Percentiles rank a stretch among this genome's conserved stretches.
These are phyloP conservation scores for Beauveria sp. DNA, from an alignment of 2,329 filamentous ascomycete species.

Conservation along the genomic window DNA sequence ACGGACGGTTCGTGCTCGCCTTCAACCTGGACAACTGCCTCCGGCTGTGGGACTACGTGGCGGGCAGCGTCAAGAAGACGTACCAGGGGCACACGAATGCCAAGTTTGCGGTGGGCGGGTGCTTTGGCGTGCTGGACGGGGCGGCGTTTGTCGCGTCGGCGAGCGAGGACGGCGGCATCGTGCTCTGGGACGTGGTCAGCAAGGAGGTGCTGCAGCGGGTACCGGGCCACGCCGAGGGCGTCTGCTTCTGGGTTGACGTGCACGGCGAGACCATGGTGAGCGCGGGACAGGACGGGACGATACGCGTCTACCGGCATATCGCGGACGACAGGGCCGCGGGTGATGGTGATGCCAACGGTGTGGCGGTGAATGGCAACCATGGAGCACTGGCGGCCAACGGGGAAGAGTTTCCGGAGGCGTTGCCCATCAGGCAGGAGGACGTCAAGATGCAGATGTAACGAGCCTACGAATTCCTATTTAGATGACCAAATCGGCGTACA, in stretches of 20 bases:
- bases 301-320: slow-evolving; percentile 40
- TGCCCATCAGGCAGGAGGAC: slow-evolving; percentile 30
- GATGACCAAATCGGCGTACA: neutral
- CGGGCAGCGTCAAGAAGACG: slow-evolving; percentile 87
- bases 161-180: slow-evolving; percentile 77
- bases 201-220: slow-evolving; percentile 74
- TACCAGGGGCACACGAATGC: slow-evolving; percentile 88
- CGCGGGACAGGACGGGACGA: slow-evolving; percentile 45
- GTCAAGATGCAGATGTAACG: slow-evolving; percentile 28
- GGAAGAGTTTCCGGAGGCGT: slow-evolving; percentile 51
- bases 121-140: slow-evolving; percentile 57
- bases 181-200: slow-evolving; percentile 84
- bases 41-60: slow-evolving; percentile 90
- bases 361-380: slow-evolving; percentile 29
- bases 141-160: slow-evolving; percentile 66
- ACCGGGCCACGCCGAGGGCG: slow-evolving; percentile 42
- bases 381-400: slow-evolving; percentile 31
- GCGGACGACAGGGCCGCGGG: slow-evolving; percentile 13
- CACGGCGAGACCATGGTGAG: slow-evolving; percentile 49
- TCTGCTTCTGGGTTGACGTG: slow-evolving; percentile 60
- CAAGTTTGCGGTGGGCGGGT: slow-evolving; percentile 75
- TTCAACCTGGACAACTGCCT: slow-evolving; percentile 87
- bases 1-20: slow-evolving; percentile 86
- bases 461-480: neutral
- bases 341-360: slow-evolving; percentile 17